Evolutionary conservation across 208 protist genomes (phyloP), one percentile per base, ranked within the genome.

Genomic region (Wallacemonas rigidus): DNA sequence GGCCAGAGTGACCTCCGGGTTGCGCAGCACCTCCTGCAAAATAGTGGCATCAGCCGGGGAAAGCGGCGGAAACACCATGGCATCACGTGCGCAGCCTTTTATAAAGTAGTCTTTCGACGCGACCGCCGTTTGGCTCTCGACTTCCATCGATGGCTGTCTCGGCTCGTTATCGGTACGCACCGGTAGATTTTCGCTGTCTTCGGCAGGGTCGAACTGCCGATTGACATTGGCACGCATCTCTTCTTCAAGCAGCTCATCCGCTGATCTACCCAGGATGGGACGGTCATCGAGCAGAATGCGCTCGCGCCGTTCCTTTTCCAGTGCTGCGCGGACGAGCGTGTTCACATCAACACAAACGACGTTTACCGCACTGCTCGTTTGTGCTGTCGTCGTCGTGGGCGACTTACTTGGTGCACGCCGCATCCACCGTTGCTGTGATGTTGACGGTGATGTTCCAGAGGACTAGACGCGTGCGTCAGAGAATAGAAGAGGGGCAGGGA

Each of bases 321-420:
- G 64, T 3, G 76, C 76, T 11, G 51, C 48, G n/a, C 76, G 78
- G 11, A 90, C 67, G 41, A 90, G 58, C n/a, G 87, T 79, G 8
- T 77, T 75, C 26, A 90, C 85, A 58, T 82, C 76, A 6, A 90
- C 79, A 69, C 85, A 90, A 17, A 90, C 41, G 2, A 83, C 74
- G 40, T 77, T 90, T 48, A 90, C 74, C 26, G 53, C 60, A 11
- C 60, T 26, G 8, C 8, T 26, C 26, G 36, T 36, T 43, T 36
- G 56, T 38, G 38, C 26, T 26, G 26, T 26, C 26, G 26, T 43
- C 56, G 56, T 0, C 15, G 6, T 62, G 36, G 1, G 14, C 45
- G 45, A 50, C 45, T 50, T 50, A 0, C 0, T 12, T 50, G 12
- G 45, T 50, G 45, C 26, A 26, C 26, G 26, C 26, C 26, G 26